Percentiles rank a stretch among this genome's conserved stretches.
Conservation (phyloP, 2,329 filamentous ascomycete species). For the Pseudogymnoascus sp. region DNA sequence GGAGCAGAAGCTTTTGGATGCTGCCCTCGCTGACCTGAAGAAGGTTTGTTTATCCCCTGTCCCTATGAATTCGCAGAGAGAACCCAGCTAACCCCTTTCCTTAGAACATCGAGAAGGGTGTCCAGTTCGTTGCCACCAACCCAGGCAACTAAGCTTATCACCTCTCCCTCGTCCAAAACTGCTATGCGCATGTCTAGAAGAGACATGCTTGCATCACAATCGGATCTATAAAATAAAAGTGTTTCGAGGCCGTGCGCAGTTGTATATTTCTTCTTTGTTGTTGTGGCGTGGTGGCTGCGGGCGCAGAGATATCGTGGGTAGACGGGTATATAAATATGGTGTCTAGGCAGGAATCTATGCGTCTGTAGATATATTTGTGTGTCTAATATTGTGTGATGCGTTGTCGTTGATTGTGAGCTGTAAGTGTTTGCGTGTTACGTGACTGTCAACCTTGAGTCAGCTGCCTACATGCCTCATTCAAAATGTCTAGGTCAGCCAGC, state of each 20-base stretch:
- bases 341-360: constrained; percentile 7
- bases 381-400: not conserved
- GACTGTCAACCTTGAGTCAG: not conserved
- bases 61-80: not conserved
- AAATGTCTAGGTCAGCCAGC: not conserved
- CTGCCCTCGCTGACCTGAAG: constrained; percentile 74
- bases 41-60: constrained; percentile 33
- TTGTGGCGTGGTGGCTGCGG: not conserved
- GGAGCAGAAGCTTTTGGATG: constrained; percentile 87
- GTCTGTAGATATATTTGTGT: not conserved
- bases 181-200: constrained; percentile 7
- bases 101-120: constrained; percentile 89
- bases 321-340: constrained; percentile 8
- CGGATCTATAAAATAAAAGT: not conserved
- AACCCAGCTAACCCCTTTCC: constrained; percentile 27
- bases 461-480: not conserved
- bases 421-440: not conserved
- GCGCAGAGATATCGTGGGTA: constrained; percentile 2
- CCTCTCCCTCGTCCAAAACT: not conserved
- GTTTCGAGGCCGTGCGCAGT: not conserved
- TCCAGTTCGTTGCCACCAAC: constrained; percentile 51
- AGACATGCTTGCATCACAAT: not conserved
- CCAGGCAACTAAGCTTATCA: constrained; percentile 44
- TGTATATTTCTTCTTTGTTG: constrained; percentile 8
- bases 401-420: not conserved